Conservation (phyloP, 2,329 filamentous ascomycete genomes). For the Penicillium sclerotiorum region DNA sequence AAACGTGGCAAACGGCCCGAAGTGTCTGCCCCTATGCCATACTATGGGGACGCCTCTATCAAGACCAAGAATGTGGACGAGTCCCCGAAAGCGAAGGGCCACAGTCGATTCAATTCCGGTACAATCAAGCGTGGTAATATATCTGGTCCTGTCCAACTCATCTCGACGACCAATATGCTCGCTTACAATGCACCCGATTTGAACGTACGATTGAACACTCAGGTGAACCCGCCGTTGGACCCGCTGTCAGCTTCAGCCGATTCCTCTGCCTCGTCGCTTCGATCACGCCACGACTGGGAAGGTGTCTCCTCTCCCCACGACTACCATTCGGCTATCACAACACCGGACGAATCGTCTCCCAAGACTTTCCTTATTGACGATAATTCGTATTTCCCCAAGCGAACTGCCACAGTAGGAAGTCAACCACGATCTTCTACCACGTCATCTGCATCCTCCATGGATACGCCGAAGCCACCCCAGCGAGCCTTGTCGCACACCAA, state of each 20-base stretch:
- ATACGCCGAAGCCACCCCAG: slow-evolving; percentile 71
- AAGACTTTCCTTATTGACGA: slow-evolving; percentile 54
- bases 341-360: slow-evolving; percentile 50
- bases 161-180: slow-evolving; percentile 95
- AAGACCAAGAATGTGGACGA: no score
- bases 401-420: slow-evolving; percentile 67
- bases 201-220: slow-evolving; percentile 42
- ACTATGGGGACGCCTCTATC: slow-evolving; percentile 41
- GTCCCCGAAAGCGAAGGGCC: slow-evolving; percentile 30
- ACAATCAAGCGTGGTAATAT: slow-evolving; percentile 61
- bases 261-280: slow-evolving; percentile 55
- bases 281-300: slow-evolving; percentile 74
- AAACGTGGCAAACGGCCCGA: slow-evolving; percentile 52
- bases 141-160: slow-evolving; percentile 80
- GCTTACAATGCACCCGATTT: slow-evolving; percentile 93
- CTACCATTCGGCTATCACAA: slow-evolving; percentile 51
- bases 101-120: slow-evolving; percentile 47
- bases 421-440: slow-evolving; percentile 52
- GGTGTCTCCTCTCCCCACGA: slow-evolving; percentile 50
- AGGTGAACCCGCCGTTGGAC: no score
- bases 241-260: no score
- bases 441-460: slow-evolving; percentile 48
- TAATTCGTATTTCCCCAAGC: slow-evolving; percentile 66
- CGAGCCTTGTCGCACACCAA: slow-evolving; percentile 88
- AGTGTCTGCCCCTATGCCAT: slow-evolving; percentile 47